A percentile compares a stretch with the other conserved stretches of the same genome.
Evolutionary conservation across 2,329 filamentous ascomycete genomes (phyloP).

Genomic region (Paradendryphiella salina): DNA sequence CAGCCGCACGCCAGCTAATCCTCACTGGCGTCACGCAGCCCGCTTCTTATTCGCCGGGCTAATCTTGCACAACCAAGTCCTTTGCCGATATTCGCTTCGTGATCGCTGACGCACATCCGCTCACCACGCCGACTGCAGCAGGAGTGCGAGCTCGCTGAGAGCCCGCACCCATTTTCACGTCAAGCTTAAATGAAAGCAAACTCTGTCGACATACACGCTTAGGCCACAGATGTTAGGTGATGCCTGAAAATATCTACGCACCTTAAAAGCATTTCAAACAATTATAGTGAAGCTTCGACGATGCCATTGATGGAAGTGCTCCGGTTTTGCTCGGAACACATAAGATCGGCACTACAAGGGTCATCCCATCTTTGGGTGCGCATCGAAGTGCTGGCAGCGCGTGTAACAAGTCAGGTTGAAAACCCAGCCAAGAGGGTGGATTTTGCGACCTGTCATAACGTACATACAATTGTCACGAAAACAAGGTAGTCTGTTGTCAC

Average conservation of each 20-base stretch:
- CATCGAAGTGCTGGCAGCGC: conserved; percentile 2
- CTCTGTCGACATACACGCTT: neutral
- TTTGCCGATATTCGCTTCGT: conserved; percentile 21
- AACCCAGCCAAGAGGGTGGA: neutral
- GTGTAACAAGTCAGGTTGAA: neutral
- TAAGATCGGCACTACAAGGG: conserved; percentile 1
- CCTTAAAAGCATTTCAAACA: neutral
- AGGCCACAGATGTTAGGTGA: neutral
- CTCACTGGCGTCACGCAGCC: conserved; percentile 23
- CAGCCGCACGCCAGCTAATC: conserved; percentile 15
- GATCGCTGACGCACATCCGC: conserved; percentile 21
- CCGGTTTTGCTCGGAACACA: conserved; percentile 11
- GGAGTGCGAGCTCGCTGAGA: neutral
- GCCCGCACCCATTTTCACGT: neutral
- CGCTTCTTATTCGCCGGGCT: conserved; percentile 23
- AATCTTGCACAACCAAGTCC: conserved; percentile 11
- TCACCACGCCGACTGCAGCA: conserved; percentile 6
- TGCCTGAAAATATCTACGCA: neutral
- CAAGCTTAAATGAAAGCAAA: neutral
- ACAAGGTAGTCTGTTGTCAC: neutral
- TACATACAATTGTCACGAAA: neutral
- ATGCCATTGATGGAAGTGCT: neutral
- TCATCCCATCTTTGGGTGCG: conserved; percentile 1
- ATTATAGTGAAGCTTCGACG: neutral
- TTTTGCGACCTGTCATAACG: neutral